Conservation (phyloP, 1,284 basidiomycete genomes). For the Tausonia pullulans region DNA sequence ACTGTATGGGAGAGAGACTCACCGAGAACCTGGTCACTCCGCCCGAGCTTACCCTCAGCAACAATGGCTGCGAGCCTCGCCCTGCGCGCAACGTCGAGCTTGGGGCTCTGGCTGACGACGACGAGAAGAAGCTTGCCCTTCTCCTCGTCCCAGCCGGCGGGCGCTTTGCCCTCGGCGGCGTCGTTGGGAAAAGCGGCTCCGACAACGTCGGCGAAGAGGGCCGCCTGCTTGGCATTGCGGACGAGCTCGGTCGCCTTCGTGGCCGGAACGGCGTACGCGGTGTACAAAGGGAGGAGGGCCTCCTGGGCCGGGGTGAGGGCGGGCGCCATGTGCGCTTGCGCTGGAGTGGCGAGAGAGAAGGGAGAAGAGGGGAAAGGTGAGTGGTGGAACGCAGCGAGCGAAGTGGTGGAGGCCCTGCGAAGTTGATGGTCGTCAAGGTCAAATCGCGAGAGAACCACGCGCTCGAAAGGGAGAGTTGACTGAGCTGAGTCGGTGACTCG, state of each 20-base stretch:
- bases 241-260: slow-evolving; percentile 73
- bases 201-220: slow-evolving; percentile 59
- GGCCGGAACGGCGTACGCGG: slow-evolving; percentile 63
- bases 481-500: no score
- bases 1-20: slow-evolving; percentile 23
- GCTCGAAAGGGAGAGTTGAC: no score
- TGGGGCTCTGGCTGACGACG: slow-evolving; percentile 53
- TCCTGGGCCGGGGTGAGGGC: slow-evolving; percentile 29
- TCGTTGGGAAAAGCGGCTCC: slow-evolving; percentile 30
- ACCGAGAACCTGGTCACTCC: slow-evolving; percentile 80
- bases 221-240: slow-evolving; percentile 63
- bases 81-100: slow-evolving; percentile 51
- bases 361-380: no score
- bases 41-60: slow-evolving; percentile 59
- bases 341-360: no score
- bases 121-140: slow-evolving; percentile 61
- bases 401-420: no score
- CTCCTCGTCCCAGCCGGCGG: slow-evolving; percentile 58
- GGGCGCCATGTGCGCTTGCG: no score
- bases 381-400: no score
- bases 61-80: slow-evolving; percentile 35
- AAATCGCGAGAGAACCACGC: no score
- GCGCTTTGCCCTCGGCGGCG: slow-evolving; percentile 39
- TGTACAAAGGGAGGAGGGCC: slow-evolving; percentile 48
- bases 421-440: no score